Percentiles rank a stretch among this genome's conserved stretches.
These are phyloP conservation scores for Dioscorea zingiberensis DNA, from an alignment of 106 monocot genomes.

Conservation along the genomic window DNA sequence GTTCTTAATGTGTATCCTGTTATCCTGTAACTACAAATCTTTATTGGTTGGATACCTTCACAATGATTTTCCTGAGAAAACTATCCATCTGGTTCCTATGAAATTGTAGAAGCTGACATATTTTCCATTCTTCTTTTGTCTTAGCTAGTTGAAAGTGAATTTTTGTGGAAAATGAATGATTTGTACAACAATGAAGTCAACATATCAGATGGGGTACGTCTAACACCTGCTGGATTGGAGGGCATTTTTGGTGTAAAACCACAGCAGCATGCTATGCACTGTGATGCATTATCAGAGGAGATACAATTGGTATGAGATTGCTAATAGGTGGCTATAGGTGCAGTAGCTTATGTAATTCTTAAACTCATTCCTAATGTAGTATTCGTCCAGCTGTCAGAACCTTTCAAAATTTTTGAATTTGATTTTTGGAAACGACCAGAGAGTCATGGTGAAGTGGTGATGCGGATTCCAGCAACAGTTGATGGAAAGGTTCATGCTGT, in stretches of 20 bases:
- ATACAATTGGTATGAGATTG: constrained; percentile 58
- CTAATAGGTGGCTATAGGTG: not conserved
- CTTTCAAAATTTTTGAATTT: constrained; percentile 96
- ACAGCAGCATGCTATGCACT: constrained; percentile 85
- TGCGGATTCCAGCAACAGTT: constrained; percentile 35
- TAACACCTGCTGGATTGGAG: constrained; percentile 47
- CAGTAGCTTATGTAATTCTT: not conserved
- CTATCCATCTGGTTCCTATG: not conserved
- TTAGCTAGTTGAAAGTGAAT: constrained; percentile 85
- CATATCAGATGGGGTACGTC: constrained; percentile 57
- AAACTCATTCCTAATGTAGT: constrained; percentile 14
- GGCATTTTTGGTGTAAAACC: constrained; percentile 39
- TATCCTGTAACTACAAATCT: too few species aligned
- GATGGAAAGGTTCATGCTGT: constrained; percentile 77
- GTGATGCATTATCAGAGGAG: constrained; percentile 49
- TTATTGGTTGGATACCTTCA: too few species aligned
- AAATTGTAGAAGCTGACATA: not conserved
- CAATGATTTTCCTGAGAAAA: too few species aligned
- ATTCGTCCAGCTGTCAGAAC: constrained; percentile 81
- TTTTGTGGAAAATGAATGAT: constrained; percentile 83
- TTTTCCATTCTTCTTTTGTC: constrained; percentile 13
- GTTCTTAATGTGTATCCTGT: too few species aligned
- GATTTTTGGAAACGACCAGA: constrained; percentile 87
- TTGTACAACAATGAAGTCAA: constrained; percentile 53
- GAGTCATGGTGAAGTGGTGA: constrained; percentile 54